These are phyloP conservation scores for Lindgomyces ingoldianus DNA, from an alignment of 495 filamentous ascomycete species.

Conservation along the genomic window DNA sequence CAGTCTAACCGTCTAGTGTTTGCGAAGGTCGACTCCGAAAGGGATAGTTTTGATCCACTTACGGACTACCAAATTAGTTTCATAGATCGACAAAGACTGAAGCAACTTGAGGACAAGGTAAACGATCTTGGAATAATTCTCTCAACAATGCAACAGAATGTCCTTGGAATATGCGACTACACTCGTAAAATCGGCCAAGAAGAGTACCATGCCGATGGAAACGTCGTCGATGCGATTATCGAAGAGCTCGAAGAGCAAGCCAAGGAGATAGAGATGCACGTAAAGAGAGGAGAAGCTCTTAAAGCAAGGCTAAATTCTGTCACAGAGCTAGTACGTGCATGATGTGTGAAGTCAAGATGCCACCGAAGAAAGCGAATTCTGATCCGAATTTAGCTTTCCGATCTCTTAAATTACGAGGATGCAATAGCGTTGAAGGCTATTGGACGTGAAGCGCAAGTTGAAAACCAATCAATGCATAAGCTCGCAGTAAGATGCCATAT, in stretches of 20 bases:
- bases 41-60: conserved; percentile 7
- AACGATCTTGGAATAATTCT: conserved; percentile 27
- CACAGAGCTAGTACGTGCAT: conserved; percentile 14
- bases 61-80: conserved; percentile 17
- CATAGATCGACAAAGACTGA: conserved; percentile 25
- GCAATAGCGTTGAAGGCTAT: conserved; percentile 19
- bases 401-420: conserved; percentile 23
- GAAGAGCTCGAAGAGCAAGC: conserved; percentile 3
- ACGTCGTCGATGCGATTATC: conserved; percentile 1
- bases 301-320: conserved; percentile 15
- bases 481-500: conserved; percentile 26
- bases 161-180: conserved; percentile 2
- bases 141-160: conserved; percentile 10
- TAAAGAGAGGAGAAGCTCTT: conserved; percentile 6
- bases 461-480: conserved; percentile 35
- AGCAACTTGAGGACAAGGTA: conserved; percentile 21
- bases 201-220: neutral
- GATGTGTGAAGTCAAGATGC: neutral
- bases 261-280: neutral
- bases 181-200: neutral
- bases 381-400: conserved; percentile 16
- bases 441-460: conserved; percentile 13
- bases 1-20: conserved; percentile 23
- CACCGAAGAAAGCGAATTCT: neutral
- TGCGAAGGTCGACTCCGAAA: conserved; percentile 7